Base-by-base conservation (phyloP, 2,329 filamentous ascomycete genomes). In the Cytospora chrysosperma region DNA sequence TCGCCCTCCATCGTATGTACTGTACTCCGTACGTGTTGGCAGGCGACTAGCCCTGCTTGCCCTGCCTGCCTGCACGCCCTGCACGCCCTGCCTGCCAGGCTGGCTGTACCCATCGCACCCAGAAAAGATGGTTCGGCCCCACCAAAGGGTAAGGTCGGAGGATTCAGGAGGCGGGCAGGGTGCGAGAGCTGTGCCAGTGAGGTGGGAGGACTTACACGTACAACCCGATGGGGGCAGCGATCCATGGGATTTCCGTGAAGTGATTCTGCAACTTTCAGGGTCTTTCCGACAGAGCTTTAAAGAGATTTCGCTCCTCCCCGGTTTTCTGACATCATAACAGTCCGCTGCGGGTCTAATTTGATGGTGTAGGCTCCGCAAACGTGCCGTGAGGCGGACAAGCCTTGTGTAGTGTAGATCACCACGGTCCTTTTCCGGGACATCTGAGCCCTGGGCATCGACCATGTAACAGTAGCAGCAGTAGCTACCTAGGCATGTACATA, bases 231-330 rank as follows among this genome's bases (percentile, higher is more conserved):
- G 52, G 55, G 49, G 56, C 43, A 50, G n/a, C 61, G 50, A 54
- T 55, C n/a, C 55, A 59, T 63, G 56, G 56, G 43, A 53, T 40
- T 43, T 53, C n/a, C 49, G 56, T 30, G 19, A 40, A 32, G 47
- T 60, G 43, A 47, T 43, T 28, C 34, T 54, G 52, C 43, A 26
- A 47, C 40, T 47, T 24, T 21, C 43, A 47, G 64, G 64, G 50
- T 55, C 61, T 56, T 58, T 34, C 56, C 57, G 56, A 58, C 64
- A 65, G 37, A 55, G 24, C 43, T 61, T 49, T 40, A 40, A 61
- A 55, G 64, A 65, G 61, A 65, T 65, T 65, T 65, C 49, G 58
- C 49, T 30, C 12, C 15, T 26, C 61, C 64, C 64, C 64, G 61
- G 28, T 58, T 65, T 65, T 61, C 53, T 65, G 64, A 65, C 64